Evolutionary conservation across 179 eudicot species (phyloP), one percentile per base, ranked within the genome.

Genomic region (Sideroxylon spinosum): DNA sequence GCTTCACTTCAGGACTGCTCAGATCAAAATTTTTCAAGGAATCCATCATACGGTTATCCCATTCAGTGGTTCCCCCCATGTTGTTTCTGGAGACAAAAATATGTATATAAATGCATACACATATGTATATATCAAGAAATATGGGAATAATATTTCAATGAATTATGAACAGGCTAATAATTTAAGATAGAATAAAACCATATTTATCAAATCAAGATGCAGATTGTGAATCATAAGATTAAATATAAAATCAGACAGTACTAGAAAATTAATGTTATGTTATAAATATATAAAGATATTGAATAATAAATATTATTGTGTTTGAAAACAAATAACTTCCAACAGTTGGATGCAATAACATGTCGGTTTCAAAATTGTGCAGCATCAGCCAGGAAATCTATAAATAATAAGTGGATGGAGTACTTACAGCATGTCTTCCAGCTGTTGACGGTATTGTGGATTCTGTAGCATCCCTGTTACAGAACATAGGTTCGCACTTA

Each of bases 391-490:
- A 13, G 29, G 48, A 84, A 19, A 66, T 17, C 29, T 60, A 49
- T 60, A 52, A 50, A 11, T 37, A 64, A 44, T 37, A 79, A 49
- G 66, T 32, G 82, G 68, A 75, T 48, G 16, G 56, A 74, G 62
- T 55, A 86, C 97, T 87, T 86, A 95, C 99, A 95, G 76, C 99
- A 95, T 93, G 63, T 92, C 97, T 78, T 93, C 92, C 76, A 95
- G 86, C 78, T 93, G 99, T 87, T 89, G 93, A 79, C 95, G 97
- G 77, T 93, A 91, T 56, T 81, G 84, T 7, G 98, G 99, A 87
- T 95, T 93, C 79, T 95, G 99, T 46, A 93, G 86, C 99, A 95
- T 93, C 98, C 95, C 99, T 95, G 89, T 76, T 26, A 72, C 23
- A 63, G 62, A 77, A 78, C 60, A 79, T 64, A 53, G 60, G 17